A percentile compares a stretch with the other conserved stretches of the same genome.
Evolutionary conservation across 345 rosid genomes (phyloP).

Genomic region (Camelina hispida): DNA sequence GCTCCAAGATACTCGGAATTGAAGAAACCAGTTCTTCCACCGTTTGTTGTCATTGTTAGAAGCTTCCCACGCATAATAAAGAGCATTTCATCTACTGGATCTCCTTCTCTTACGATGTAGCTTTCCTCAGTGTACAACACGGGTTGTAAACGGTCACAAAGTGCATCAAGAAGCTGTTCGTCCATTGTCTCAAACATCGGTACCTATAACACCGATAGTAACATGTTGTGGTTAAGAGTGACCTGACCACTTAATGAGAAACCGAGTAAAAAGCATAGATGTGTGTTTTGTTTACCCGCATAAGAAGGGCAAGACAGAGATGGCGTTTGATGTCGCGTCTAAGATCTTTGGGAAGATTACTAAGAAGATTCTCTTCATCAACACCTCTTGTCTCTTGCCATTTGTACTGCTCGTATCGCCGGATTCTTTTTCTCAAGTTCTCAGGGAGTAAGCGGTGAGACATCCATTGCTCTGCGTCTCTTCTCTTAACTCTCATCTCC

Average conservation of each 20-base stretch:
- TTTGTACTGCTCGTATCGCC: constrained; percentile 80
- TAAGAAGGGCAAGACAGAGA: constrained; percentile 79
- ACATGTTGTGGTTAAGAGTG: not conserved
- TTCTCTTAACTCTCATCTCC: constrained; percentile 87
- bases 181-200: constrained; percentile 89
- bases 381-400: constrained; percentile 95
- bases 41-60: constrained; percentile 68
- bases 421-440: constrained; percentile 62
- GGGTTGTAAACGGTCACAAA: constrained; percentile 89
- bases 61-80: constrained; percentile 94
- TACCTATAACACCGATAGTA: constrained; percentile 54
- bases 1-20: constrained; percentile 76
- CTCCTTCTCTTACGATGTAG: constrained; percentile 87
- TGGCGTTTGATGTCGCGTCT: constrained; percentile 88
- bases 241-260: constrained; percentile 10
- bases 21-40: constrained; percentile 85
- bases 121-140: constrained; percentile 85
- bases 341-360: constrained; percentile 79
- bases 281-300: constrained; percentile 54
- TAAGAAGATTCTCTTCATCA: constrained; percentile 69
- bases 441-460: constrained; percentile 74
- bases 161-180: constrained; percentile 78
- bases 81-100: constrained; percentile 90
- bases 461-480: constrained; percentile 96
- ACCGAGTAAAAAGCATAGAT: not conserved